Evolutionary conservation across 2,329 filamentous ascomycete species (phyloP), one percentile per base, ranked within the genome.

Genomic region (Colletotrichum noveboracense): DNA sequence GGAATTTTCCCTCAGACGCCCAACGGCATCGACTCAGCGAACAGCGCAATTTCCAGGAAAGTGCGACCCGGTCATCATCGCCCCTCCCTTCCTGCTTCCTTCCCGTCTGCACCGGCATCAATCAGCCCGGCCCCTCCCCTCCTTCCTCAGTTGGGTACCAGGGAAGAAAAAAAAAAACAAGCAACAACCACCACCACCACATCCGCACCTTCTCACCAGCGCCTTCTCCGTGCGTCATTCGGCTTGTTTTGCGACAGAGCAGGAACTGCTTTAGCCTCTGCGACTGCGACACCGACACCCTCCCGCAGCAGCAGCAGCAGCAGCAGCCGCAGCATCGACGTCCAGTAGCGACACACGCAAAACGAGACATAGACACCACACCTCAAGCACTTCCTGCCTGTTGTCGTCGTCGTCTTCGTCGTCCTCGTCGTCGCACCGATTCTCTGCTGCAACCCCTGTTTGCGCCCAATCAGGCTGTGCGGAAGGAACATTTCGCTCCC

Each of bases 191-290:
- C 74, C 32, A 58, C 43, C 36, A 58, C 43, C 21, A 61, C 61
- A 16, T 43, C 24, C 36, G 61, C 60, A 52, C 65, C 70, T 76
- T 74, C 76, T 72, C 74, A 71, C 69, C 70, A 78, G 76, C 71
- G 74, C 56, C 61, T 56, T 71, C 34, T 28, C 71, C 61, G 56
- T 72, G 55, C 30, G 74, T 66, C 26, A 61, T 77, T 72, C 24
- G 61, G 77, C 70, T 65, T 66, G 43, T 52, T 52, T 34, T 18
- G 32, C 66, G 36, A 67, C 43, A 52, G 65, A 52, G n/a, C 48
- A 16, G 10, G 66, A 28, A 55, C 38, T 58, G 30, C 34, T 7
- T 65, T 30, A 56, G 36, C 26, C 8, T 32, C 21, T 21, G 60
- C 32, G 12, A 32, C n/a, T 32, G 60, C 56, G 28, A 60, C 26